Percentiles rank a stretch among this genome's conserved stretches.
These are phyloP conservation scores for Penicillium sp. DNA, from an alignment of 2,329 filamentous ascomycete genomes.

Conservation along the genomic window DNA sequence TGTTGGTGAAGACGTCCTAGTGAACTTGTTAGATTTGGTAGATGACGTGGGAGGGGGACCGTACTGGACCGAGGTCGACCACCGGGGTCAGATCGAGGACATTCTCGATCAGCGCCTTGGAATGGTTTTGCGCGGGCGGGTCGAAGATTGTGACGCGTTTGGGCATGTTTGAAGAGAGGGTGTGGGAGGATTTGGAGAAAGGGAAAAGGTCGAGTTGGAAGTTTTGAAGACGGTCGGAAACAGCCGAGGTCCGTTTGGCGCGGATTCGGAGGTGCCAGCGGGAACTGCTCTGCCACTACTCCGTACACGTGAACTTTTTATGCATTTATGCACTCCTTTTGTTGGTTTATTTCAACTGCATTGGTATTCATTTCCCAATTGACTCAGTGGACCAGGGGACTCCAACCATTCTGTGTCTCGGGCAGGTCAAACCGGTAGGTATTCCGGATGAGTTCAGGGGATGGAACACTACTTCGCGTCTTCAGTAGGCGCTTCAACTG, in stretches of 20 bases:
- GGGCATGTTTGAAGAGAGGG: slow-evolving; percentile 22
- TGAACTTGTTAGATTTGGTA: neutral
- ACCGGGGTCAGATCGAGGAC: slow-evolving; percentile 82
- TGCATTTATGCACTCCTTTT: neutral
- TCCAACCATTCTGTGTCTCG: slow-evolving; percentile 2
- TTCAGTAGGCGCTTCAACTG: slow-evolving; percentile 40
- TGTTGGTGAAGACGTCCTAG: slow-evolving; percentile 92
- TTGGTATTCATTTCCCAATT: neutral
- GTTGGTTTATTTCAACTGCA: neutral
- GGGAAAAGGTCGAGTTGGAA: neutral
- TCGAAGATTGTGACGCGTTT: slow-evolving; percentile 65
- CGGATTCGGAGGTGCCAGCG: neutral
- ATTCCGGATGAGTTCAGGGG: slow-evolving; percentile 24
- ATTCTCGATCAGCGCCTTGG: slow-evolving; percentile 83
- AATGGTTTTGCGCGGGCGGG: slow-evolving; percentile 70
- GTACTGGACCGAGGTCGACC: slow-evolving; percentile 59
- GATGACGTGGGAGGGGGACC: slow-evolving; percentile 24
- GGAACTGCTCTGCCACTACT: neutral
- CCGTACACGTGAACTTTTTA: neutral
- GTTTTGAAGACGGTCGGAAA: neutral
- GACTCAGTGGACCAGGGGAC: neutral
- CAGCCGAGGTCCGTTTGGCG: neutral
- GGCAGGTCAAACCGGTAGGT: slow-evolving; percentile 33
- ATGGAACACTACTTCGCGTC: slow-evolving; percentile 30
- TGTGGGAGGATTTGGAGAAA: too few relatives aligned